phyloP scores from a whole-genome alignment of 495 filamentous ascomycete species.

The Xylaria intraflava region DNA sequence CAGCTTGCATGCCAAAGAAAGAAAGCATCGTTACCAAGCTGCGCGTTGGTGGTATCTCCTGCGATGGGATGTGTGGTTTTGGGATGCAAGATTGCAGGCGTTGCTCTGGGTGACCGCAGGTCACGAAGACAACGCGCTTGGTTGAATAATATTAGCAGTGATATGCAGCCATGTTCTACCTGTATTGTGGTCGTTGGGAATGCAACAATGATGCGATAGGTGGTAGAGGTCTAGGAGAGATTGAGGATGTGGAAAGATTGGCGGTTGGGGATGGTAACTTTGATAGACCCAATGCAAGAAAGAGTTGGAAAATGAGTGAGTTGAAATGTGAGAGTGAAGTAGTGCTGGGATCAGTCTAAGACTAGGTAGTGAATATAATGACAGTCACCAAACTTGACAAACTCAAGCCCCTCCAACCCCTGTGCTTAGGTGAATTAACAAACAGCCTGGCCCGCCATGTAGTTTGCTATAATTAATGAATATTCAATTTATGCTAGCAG shows the following conservation, averaged over 20 bases:
- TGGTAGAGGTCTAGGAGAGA: background rate
- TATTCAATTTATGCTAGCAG: constrained; percentile 24
- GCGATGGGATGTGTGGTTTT: background rate
- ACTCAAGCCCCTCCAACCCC: background rate
- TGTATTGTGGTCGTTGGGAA: too few species aligned
- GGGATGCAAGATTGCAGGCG: background rate
- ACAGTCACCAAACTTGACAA: background rate
- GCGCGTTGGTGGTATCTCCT: background rate
- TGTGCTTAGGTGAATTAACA: background rate
- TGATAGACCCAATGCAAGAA: background rate
- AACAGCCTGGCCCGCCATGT: background rate
- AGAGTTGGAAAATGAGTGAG: background rate
- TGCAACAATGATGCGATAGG: background rate
- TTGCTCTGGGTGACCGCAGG: background rate
- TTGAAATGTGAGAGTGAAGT: background rate
- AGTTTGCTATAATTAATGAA: background rate
- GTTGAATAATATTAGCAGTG: too few species aligned
- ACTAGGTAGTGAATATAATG: background rate
- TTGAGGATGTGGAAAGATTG: background rate
- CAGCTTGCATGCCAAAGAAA: background rate
- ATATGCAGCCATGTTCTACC: too few species aligned
- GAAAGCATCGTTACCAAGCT: background rate
- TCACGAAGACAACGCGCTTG: background rate
- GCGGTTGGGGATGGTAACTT: background rate
- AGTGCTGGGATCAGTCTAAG: background rate